Base-by-base conservation (phyloP, 495 filamentous ascomycete genomes). In the Penicillium desertorum region DNA sequence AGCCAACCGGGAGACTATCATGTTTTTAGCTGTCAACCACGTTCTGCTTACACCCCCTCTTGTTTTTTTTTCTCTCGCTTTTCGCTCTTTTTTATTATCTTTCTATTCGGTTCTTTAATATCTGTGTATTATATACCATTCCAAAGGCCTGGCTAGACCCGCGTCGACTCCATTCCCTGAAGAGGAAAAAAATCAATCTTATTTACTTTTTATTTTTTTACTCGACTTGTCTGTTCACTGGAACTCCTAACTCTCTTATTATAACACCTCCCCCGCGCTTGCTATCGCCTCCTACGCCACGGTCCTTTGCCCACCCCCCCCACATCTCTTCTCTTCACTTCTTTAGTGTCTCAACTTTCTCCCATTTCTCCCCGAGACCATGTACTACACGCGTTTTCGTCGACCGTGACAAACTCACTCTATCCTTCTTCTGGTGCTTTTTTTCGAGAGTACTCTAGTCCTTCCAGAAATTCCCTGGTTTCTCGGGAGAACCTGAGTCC, bases 371-470 rank as follows among this genome's bases (percentile, higher is more conserved):
- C 27, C 39, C 43, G 56, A 60, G 49, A 66, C 42, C 61, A 66
- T 66, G 64, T 60, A 56, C 58, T 60, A 47, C 52, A 61, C 58
- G 61, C 64, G 64, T 48, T 37, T 56, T 59, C 63, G 45, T 59
- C 58, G 61, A 58, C 61, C 64, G 48, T 66, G 62, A 64, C 52
- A 46, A 56, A 36, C 34, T 59, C 43, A 51, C 22, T 39, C 51
- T 37, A 41, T 27, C 39, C 42, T 42, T 41, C 32, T 10, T 22
- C 25, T 8, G 25, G 41, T 48, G 37, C 41, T 30, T 22, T 17
- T 34, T 17, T 32, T 54, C 36, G 27, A 52, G 45, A 32, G 45
- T 48, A 14, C 45, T 47, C 45, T 49, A 48, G 44, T 20, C 39
- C 53, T 52, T 19, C 39, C 23, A 34, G 27, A 32, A 14, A 48